Conservation (phyloP, 306 rosid genomes). For the Alnus glutinosa region DNA sequence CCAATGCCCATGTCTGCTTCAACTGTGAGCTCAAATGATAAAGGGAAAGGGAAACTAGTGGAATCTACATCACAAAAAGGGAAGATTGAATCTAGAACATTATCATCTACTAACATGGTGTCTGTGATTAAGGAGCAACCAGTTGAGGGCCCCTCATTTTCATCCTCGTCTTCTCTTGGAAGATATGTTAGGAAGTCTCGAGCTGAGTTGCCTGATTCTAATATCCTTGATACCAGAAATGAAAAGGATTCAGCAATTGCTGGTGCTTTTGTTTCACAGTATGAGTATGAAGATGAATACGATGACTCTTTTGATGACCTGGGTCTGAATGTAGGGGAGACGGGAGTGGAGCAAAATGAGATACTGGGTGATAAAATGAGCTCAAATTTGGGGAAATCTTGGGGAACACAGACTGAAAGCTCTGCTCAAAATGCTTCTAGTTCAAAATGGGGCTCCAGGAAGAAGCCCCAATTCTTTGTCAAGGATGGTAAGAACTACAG, state of each 20-base stretch:
- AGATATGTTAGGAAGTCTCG: constrained; percentile 78
- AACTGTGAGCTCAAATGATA: constrained; percentile 50
- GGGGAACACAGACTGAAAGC: constrained; percentile 45
- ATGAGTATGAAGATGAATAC: constrained; percentile 94
- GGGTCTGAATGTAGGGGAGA: constrained; percentile 86
- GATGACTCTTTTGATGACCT: constrained; percentile 96
- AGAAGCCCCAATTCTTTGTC: constrained; percentile 83
- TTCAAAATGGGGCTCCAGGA: constrained; percentile 92
- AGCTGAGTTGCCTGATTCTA: constrained; percentile 44
- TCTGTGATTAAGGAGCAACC: constrained; percentile 42
- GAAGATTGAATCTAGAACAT: constrained; percentile 43
- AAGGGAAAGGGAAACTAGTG: constrained; percentile 81
- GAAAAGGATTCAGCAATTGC: constrained; percentile 45
- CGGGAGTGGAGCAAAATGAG: constrained; percentile 71
- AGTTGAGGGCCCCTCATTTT: constrained; percentile 40
- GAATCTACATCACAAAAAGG: constrained; percentile 40
- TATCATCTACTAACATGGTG: constrained; percentile 30
- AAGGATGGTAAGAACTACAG: constrained; percentile 98
- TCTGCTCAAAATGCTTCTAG: constrained; percentile 42
- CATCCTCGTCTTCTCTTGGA: constrained; percentile 61
- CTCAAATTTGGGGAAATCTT: constrained; percentile 38
- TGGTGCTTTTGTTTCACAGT: constrained; percentile 61
- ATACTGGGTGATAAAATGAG: constrained; percentile 38
- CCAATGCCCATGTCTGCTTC: constrained; percentile 48
- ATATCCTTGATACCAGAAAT: constrained; percentile 54